These are phyloP conservation scores for Dalbergia oliveri DNA, from an alignment of 306 rosid species.

Conservation along the genomic window DNA sequence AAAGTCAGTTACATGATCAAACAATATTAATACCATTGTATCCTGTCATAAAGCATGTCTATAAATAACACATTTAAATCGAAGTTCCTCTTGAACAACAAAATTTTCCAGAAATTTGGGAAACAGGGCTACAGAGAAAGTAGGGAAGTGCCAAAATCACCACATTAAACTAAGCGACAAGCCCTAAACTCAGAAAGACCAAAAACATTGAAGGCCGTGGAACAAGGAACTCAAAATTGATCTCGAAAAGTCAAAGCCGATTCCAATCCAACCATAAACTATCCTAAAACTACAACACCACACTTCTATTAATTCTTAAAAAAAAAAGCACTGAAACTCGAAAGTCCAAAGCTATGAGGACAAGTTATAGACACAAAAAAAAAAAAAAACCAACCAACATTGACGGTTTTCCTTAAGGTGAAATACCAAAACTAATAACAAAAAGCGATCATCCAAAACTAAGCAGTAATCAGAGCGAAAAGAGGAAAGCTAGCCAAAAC, in stretches of 20 bases:
- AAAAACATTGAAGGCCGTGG: conserved; percentile 16
- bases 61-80: too few species aligned
- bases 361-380: background rate
- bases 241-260: conserved; percentile 24
- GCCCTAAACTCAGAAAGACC: conserved; percentile 20
- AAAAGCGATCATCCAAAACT: background rate
- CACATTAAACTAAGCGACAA: background rate
- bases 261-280: background rate
- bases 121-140: background rate
- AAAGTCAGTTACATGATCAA: too few species aligned
- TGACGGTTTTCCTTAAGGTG: too few species aligned
- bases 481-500: conserved; percentile 22
- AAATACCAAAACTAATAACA: too few species aligned
- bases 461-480: conserved; percentile 14
- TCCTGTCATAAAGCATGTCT: too few species aligned
- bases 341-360: background rate
- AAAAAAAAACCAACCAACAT: background rate
- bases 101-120: background rate
- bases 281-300: background rate
- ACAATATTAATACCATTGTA: too few species aligned
- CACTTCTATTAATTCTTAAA: conserved; percentile 12
- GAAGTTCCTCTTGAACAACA: background rate
- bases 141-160: background rate
- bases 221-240: conserved; percentile 12
- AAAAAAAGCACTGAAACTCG: background rate